phyloP scores from a whole-genome alignment of 805 yeast species.

The Blastobotrys muscicola region DNA sequence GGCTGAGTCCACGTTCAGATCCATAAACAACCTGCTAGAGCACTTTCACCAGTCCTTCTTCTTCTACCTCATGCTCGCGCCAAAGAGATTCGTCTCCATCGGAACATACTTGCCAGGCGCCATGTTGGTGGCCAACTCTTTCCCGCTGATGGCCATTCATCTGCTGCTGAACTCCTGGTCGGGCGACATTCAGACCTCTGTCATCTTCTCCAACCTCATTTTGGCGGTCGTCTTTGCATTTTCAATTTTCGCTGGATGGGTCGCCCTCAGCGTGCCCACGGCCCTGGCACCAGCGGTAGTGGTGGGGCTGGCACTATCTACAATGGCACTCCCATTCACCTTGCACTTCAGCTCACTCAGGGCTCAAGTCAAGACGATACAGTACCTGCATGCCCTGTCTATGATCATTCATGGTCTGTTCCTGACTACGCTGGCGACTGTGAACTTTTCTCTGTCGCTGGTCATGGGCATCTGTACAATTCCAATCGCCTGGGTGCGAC shows the following conservation, averaged over 20 bases:
- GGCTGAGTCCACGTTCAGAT: slow-evolving; percentile 76
- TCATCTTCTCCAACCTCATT: slow-evolving; percentile 7
- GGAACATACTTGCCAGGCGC: slow-evolving; percentile 91
- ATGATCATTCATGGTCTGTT: slow-evolving; percentile 57
- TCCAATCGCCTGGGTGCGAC: slow-evolving; percentile 62
- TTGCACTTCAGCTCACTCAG: too few relatives aligned
- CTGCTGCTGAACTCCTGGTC: slow-evolving; percentile 12
- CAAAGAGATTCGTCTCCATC: slow-evolving; percentile 76
- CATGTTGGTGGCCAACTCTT: slow-evolving; percentile 56
- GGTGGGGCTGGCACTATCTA: neutral
- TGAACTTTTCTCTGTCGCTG: slow-evolving; percentile 78
- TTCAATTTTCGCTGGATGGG: slow-evolving; percentile 7
- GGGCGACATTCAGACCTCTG: slow-evolving; percentile 1
- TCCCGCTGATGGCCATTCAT: slow-evolving; percentile 55
- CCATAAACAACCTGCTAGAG: slow-evolving; percentile 85
- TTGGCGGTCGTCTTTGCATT: slow-evolving; percentile 7
- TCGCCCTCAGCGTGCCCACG: slow-evolving; percentile 5
- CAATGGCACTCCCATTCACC: too few relatives aligned
- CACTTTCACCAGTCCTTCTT: slow-evolving; percentile 96
- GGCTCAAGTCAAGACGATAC: neutral
- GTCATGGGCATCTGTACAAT: slow-evolving; percentile 57
- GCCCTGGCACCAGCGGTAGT: neutral
- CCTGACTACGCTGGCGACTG: slow-evolving; percentile 62
- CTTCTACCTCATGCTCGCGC: slow-evolving; percentile 75
- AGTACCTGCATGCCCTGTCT: slow-evolving; percentile 34